These are phyloP conservation scores for Leonotis leonurus DNA, from an alignment of 257 asterid genomes.

Conservation along the genomic window DNA sequence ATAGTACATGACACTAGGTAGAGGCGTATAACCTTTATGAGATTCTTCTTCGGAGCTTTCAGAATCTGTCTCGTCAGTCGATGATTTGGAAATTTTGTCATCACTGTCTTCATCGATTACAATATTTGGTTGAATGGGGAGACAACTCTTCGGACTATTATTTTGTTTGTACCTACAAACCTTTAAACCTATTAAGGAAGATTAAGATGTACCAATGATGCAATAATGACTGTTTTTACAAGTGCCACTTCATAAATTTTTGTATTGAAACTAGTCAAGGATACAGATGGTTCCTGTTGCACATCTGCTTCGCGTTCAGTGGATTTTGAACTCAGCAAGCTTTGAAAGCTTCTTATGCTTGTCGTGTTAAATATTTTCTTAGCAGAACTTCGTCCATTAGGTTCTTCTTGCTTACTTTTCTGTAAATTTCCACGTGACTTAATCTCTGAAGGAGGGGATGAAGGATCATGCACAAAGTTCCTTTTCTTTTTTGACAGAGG, in stretches of 20 bases:
- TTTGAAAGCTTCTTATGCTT: slow-evolving; percentile 43
- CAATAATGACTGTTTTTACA: background rate
- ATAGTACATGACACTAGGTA: slow-evolving; percentile 13
- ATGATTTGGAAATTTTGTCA: slow-evolving; percentile 28
- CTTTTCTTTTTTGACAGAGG: slow-evolving; percentile 30
- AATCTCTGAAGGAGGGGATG: slow-evolving; percentile 29
- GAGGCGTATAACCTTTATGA: slow-evolving; percentile 41
- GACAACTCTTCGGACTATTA: slow-evolving; percentile 23
- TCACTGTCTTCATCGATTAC: slow-evolving; percentile 38
- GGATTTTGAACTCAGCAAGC: slow-evolving; percentile 34
- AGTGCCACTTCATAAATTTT: slow-evolving; percentile 3
- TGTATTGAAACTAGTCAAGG: slow-evolving; percentile 31
- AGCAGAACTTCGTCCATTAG: slow-evolving; percentile 29
- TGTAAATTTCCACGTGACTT: slow-evolving; percentile 32
- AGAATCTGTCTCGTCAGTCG: slow-evolving; percentile 39
- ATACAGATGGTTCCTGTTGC: slow-evolving; percentile 43
- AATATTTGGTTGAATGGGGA: slow-evolving; percentile 32
- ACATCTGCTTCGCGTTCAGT: slow-evolving; percentile 30
- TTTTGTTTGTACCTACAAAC: slow-evolving; percentile 34
- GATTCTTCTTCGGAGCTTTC: slow-evolving; percentile 47
- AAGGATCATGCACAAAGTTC: slow-evolving; percentile 23
- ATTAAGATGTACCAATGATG: slow-evolving; percentile 19
- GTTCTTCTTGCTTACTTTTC: slow-evolving; percentile 24
- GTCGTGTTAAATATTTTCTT: slow-evolving; percentile 23
- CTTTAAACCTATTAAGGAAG: slow-evolving; percentile 41